phyloP scores from a whole-genome alignment of 2,329 filamentous ascomycete species.

The Paracoccidioides lutzii region DNA sequence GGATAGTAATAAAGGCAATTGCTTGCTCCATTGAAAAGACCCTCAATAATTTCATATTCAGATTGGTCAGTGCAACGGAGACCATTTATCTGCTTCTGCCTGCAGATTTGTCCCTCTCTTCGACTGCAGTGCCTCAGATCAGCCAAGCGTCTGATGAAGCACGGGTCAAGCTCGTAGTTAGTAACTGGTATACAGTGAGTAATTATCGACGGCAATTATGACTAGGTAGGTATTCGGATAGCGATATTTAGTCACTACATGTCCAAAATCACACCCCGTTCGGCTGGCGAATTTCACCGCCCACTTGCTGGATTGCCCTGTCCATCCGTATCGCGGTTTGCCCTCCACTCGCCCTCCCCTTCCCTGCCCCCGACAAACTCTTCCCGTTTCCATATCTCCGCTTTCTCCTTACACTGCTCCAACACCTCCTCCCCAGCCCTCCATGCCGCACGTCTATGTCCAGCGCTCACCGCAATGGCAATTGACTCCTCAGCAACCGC shows the following conservation, averaged over 20 bases:
- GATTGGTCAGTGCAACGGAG: no score
- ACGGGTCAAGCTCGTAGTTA: no score
- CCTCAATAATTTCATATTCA: no score
- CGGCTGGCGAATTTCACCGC: neutral
- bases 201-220: no score
- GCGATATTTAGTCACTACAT: neutral
- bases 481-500: slow-evolving; percentile 91
- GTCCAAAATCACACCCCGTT: neutral
- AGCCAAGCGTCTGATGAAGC: no score
- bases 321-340: slow-evolving; percentile 61
- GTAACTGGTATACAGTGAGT: no score
- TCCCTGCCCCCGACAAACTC: slow-evolving; percentile 61
- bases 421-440: slow-evolving; percentile 75
- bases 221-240: no score
- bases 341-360: slow-evolving; percentile 63
- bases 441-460: slow-evolving; percentile 79
- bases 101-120: no score
- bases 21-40: no score
- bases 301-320: slow-evolving; percentile 25
- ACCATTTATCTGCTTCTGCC: no score
- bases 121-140: no score
- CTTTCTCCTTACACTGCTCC: slow-evolving; percentile 69
- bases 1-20: no score
- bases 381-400: slow-evolving; percentile 94
- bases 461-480: slow-evolving; percentile 69